These are phyloP conservation scores for Fusarium concolor DNA, from an alignment of 2,329 filamentous ascomycete species.

Conservation along the genomic window DNA sequence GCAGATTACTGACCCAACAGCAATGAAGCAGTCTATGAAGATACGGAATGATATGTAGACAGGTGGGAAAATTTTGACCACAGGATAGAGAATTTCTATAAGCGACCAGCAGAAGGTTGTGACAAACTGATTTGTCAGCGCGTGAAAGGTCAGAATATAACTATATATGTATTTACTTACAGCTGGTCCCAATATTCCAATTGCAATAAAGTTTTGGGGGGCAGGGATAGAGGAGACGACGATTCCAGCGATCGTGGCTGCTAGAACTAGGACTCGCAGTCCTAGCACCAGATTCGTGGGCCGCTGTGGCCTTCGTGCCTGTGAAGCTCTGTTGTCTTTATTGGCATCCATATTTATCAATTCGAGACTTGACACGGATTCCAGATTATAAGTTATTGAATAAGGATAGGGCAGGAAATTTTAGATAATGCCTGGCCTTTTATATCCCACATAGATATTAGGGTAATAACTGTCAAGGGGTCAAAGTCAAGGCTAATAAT, in stretches of 20 bases:
- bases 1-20: neutral
- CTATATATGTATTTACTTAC: neutral
- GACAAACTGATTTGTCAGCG: neutral
- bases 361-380: neutral
- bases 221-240: neutral
- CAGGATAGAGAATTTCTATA: neutral
- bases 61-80: neutral
- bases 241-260: neutral
- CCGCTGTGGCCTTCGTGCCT: neutral
- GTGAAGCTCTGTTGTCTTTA: neutral
- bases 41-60: neutral
- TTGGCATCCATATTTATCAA: neutral
- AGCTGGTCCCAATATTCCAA: neutral
- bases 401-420: no score
- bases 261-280: neutral
- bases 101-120: neutral
- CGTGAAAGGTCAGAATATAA: neutral
- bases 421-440: no score
- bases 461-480: no score
- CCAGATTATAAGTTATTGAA: neutral
- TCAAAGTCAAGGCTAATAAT: no score
- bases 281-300: neutral
- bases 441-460: no score
- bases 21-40: neutral
- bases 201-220: neutral